Evolutionary conservation across 2,329 filamentous ascomycete species (phyloP).

Genomic region (Hawksworthiomyces lignivorus): DNA sequence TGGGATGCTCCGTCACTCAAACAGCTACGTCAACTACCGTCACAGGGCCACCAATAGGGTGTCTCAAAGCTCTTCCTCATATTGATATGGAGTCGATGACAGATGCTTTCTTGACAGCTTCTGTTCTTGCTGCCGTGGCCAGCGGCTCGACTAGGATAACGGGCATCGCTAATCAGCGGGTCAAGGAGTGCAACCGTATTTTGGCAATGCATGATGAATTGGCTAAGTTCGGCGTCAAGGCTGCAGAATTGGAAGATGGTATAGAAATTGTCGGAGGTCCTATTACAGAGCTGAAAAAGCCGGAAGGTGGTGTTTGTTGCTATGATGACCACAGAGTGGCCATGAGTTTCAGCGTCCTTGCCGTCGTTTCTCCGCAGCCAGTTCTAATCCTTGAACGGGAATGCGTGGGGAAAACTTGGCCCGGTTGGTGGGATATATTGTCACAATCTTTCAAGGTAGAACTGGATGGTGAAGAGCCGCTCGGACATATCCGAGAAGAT

Average conservation of each 20-base stretch:
- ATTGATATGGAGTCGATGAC: conserved; percentile 99
- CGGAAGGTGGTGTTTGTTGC: conserved; percentile 68
- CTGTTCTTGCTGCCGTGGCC: conserved; percentile 84
- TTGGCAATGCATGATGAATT: conserved; percentile 91
- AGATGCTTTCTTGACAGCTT: conserved; percentile 92
- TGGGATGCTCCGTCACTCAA: conserved; percentile 89
- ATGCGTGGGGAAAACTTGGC: conserved; percentile 96
- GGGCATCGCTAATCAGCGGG: conserved; percentile 93
- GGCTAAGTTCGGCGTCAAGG: conserved; percentile 83
- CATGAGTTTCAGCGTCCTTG: conserved; percentile 94
- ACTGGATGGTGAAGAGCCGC: conserved; percentile 65
- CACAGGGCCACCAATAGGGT: conserved; percentile 70
- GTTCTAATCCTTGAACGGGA: conserved; percentile 81
- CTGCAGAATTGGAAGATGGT: conserved; percentile 87
- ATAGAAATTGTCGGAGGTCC: conserved; percentile 61
- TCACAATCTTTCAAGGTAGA: conserved; percentile 68
- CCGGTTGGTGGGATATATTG: conserved; percentile 94
- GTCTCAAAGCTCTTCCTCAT: conserved; percentile 65
- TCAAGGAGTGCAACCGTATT: conserved; percentile 97
- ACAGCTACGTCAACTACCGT: conserved; percentile 83
- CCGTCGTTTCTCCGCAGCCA: conserved; percentile 60
- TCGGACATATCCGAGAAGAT: conserved; percentile 7
- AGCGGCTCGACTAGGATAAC: conserved; percentile 76
- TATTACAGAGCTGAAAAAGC: conserved; percentile 40
- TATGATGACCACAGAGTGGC: conserved; percentile 97